These are phyloP conservation scores for Pelomyxa schiedti DNA, from an alignment of 78 protist genomes.

Conservation along the genomic window DNA sequence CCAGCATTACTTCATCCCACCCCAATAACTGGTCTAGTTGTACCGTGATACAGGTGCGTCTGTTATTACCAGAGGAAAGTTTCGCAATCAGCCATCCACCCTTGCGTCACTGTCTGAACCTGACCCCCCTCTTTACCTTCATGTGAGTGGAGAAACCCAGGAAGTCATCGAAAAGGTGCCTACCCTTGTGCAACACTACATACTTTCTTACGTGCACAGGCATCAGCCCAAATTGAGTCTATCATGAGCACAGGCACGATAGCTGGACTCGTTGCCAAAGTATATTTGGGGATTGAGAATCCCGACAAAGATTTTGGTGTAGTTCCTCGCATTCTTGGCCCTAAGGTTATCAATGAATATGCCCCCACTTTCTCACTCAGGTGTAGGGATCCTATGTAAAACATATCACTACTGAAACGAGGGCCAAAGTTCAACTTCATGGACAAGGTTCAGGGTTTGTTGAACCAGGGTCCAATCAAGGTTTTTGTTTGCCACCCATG, in stretches of 20 bases:
- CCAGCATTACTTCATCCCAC: background rate
- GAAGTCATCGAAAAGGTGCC: background rate
- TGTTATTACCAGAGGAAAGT: background rate
- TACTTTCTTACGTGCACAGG: background rate
- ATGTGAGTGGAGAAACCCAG: background rate
- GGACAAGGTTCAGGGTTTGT: background rate
- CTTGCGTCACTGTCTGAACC: background rate
- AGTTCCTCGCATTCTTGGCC: background rate
- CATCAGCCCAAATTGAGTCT: background rate
- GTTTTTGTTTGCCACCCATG: too few species aligned
- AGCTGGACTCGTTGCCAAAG: too few species aligned
- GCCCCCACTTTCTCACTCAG: too few species aligned
- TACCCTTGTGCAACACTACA: background rate
- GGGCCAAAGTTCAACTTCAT: background rate
- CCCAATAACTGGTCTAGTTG: background rate
- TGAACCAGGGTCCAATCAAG: too few species aligned
- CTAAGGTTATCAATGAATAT: too few species aligned
- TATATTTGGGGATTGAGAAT: background rate
- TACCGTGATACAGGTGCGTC: background rate
- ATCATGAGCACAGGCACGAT: background rate
- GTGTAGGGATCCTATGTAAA: background rate
- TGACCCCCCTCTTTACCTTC: background rate
- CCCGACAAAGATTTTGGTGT: background rate
- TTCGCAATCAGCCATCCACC: background rate
- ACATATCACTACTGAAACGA: background rate